phyloP scores from a whole-genome alignment of 2,329 filamentous ascomycete species.

The Verticillium dahliae region DNA sequence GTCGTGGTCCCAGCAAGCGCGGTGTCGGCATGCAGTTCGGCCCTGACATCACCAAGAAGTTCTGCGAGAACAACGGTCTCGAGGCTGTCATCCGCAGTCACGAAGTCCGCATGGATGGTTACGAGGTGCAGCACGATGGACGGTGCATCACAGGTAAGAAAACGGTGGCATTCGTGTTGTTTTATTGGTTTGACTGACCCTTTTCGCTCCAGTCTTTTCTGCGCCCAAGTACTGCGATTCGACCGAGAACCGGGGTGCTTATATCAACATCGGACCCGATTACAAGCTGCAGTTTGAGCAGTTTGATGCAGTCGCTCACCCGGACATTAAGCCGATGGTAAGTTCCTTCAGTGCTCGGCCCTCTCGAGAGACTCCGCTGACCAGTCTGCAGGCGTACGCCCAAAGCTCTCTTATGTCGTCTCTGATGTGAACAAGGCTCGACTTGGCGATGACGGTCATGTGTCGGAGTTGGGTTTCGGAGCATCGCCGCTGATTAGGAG shows the following conservation, averaged over 20 bases:
- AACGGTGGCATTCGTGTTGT: background rate
- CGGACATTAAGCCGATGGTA: conserved; percentile 89
- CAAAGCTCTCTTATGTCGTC: conserved; percentile 74
- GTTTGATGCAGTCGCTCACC: conserved; percentile 95
- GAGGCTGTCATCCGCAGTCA: conserved; percentile 95
- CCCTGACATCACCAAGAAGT: conserved; percentile 89
- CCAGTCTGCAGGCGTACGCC: conserved; percentile 62
- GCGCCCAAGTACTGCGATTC: conserved; percentile 96
- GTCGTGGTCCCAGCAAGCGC: conserved; percentile 89
- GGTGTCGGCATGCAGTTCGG: conserved; percentile 96
- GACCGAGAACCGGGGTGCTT: conserved; percentile 96
- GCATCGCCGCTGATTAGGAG: background rate
- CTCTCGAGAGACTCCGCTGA: conserved; percentile 17
- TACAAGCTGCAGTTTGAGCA: conserved; percentile 89
- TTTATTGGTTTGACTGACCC: conserved; percentile 16
- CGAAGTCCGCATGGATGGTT: conserved; percentile 98
- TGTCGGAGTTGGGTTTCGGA: background rate
- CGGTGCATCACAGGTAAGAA: conserved; percentile 80
- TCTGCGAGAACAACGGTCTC: conserved; percentile 93
- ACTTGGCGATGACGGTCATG: background rate
- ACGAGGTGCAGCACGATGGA: conserved; percentile 94
- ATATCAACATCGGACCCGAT: conserved; percentile 91
- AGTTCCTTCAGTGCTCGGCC: conserved; percentile 11
- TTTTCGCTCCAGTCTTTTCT: conserved; percentile 66
- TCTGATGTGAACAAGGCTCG: conserved; percentile 50